phyloP scores from a whole-genome alignment of 441 rosid species.

The Raphanus hybrid region DNA sequence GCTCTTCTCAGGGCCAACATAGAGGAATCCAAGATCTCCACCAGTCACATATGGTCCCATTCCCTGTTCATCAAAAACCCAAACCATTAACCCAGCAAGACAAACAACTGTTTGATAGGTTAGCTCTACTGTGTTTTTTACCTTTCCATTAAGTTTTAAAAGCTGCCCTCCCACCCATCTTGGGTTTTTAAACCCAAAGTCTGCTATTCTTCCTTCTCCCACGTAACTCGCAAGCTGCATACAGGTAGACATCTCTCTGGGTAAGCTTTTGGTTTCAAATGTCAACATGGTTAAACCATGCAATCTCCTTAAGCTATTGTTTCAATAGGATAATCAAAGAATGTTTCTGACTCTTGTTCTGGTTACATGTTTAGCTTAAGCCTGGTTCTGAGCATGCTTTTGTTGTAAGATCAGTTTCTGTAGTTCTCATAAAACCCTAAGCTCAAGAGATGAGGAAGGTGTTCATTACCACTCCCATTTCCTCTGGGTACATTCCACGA shows the following conservation, averaged over 20 bases:
- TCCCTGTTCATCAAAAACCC: slow-evolving; percentile 50
- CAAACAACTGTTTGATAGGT: not conserved
- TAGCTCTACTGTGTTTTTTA: slow-evolving; percentile 22
- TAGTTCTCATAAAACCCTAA: slow-evolving; percentile 6
- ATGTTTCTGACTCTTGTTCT: not conserved
- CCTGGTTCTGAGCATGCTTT: not conserved
- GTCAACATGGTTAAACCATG: slow-evolving; percentile 4
- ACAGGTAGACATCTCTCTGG: not conserved
- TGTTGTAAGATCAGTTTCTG: not conserved
- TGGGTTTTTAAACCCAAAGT: slow-evolving; percentile 77
- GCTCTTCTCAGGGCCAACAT: slow-evolving; percentile 83
- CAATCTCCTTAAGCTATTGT: slow-evolving; percentile 8
- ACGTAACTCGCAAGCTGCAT: slow-evolving; percentile 76
- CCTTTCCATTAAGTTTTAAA: slow-evolving; percentile 88
- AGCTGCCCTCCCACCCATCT: slow-evolving; percentile 95
- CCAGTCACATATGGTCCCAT: slow-evolving; percentile 45
- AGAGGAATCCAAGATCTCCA: slow-evolving; percentile 90
- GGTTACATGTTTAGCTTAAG: not conserved
- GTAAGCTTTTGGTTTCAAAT: not conserved
- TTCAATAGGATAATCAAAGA: not conserved
- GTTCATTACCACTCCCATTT: slow-evolving; percentile 82
- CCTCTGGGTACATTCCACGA: slow-evolving; percentile 80
- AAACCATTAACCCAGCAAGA: slow-evolving; percentile 6
- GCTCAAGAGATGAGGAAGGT: slow-evolving; percentile 30
- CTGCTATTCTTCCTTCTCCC: slow-evolving; percentile 96